Evolutionary conservation across 805 yeast genomes (phyloP), one percentile per base, ranked within the genome.

Genomic region (Suhomyces pyralidae): DNA sequence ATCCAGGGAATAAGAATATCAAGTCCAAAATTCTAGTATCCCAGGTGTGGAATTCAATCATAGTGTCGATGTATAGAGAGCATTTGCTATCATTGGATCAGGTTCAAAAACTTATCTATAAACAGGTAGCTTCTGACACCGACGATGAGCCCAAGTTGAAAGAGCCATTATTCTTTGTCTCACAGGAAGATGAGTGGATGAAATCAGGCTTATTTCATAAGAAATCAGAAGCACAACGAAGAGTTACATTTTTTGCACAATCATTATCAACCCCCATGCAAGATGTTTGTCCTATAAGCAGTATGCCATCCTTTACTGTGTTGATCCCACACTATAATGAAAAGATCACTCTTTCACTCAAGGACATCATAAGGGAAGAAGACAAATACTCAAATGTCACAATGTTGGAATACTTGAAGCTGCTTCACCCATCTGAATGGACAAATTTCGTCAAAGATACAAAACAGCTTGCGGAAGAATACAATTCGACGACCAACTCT

Each of bases 241-340:
- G 97, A 57, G 81, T 90, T 1, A 87, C 96, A 0, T 90, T 88
- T 64, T 90, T 90, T 76, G 97, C 97, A 0, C 96, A 90, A 63
- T 89, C 96, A 0, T 72, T 90, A 43, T 85, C 96, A 0, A 88
- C 96, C 0, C 93, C 96, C 1, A 86, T 90, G 74, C 87, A 90
- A 0, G 90, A 85, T 45, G 85, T 90, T 0, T 69, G 79, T 10
- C 80, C 90, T 0, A 79, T 85, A 7, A 79, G 78, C 19, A 76
- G 82, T 44, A 88, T 88, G 90, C 96, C 96, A 0, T 74, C 88
- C 0, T 90, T 90, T 61, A 83, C 94, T 0, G 96, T 90, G 7
- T 74, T 91, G 62, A 80, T 91, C 45, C 97, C 97, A 7, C 97
- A 91, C 66, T 91, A 86, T 67, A 78, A 86, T 7, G 97, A 91